A percentile compares a stretch with the other conserved stretches of the same genome.
These are phyloP conservation scores for Venustampulla echinocandica DNA, from an alignment of 495 filamentous ascomycete species.

Conservation along the genomic window DNA sequence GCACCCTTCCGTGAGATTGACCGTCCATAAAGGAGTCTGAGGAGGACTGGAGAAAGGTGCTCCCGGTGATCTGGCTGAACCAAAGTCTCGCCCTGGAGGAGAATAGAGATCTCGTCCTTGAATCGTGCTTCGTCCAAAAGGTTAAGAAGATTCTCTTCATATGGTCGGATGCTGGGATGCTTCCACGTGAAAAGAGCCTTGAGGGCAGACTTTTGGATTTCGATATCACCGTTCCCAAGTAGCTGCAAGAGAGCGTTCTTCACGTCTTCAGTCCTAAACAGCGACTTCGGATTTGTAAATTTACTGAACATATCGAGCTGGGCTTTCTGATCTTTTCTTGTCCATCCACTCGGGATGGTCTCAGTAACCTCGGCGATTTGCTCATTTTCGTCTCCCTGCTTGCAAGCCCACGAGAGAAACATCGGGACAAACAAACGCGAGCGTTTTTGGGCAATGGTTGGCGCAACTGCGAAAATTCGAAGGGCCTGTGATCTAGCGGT, in stretches of 20 bases:
- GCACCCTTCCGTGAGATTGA: conserved; percentile 74
- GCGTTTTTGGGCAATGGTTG: conserved; percentile 70
- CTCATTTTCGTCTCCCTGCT: conserved; percentile 27
- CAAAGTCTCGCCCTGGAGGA: conserved; percentile 73
- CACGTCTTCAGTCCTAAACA: conserved; percentile 72
- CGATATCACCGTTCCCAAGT: conserved; percentile 76
- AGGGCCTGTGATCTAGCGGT: conserved; percentile 67
- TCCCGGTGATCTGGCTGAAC: conserved; percentile 64
- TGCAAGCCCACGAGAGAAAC: conserved; percentile 60
- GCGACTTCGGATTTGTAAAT: conserved; percentile 74
- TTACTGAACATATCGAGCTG: conserved; percentile 75
- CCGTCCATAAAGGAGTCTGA: conserved; percentile 82
- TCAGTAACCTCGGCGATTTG: conserved; percentile 35
- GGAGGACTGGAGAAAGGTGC: conserved; percentile 71
- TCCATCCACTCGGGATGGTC: conserved; percentile 36
- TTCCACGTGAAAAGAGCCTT: conserved; percentile 90
- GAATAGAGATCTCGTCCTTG: conserved; percentile 79
- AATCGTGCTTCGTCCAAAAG: conserved; percentile 87
- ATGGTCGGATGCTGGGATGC: conserved; percentile 58
- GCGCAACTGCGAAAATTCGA: conserved; percentile 63
- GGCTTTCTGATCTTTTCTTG: conserved; percentile 67
- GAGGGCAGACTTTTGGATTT: conserved; percentile 75
- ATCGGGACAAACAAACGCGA: conserved; percentile 79
- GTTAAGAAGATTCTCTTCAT: conserved; percentile 80
- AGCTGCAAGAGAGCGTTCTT: conserved; percentile 63